Conservation (phyloP, 2,329 filamentous ascomycete genomes). For the Talaromyces sp. region DNA sequence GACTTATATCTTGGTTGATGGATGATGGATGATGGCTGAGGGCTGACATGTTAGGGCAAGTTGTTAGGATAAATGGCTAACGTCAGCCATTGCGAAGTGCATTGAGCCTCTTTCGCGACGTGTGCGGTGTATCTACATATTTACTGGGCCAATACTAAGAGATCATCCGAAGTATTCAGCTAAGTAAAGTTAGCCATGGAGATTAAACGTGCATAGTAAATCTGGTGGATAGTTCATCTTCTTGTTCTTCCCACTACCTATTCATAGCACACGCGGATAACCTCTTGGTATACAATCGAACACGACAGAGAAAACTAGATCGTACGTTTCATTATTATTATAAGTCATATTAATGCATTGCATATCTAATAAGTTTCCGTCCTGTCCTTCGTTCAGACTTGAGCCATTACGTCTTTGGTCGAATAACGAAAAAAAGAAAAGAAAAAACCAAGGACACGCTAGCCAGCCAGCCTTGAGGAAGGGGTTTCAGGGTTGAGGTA, state of each 20-base stretch:
- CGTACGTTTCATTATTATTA: background rate
- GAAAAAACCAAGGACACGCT: background rate
- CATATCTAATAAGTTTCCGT: slow-evolving; percentile 4
- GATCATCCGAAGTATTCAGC: too few relatives aligned
- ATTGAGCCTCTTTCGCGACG: background rate
- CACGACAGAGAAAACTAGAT: background rate
- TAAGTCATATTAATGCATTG: slow-evolving; percentile 10
- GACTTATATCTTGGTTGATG: background rate
- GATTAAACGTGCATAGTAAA: too few relatives aligned
- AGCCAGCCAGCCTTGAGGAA: slow-evolving; percentile 7
- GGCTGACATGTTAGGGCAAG: background rate
- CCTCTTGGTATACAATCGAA: too few relatives aligned
- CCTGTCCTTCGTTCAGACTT: slow-evolving; percentile 3
- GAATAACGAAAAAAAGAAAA: background rate
- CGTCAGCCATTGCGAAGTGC: background rate
- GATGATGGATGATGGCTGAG: background rate
- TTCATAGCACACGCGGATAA: too few relatives aligned
- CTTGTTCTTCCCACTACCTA: too few relatives aligned
- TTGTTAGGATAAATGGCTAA: background rate
- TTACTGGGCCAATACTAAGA: too few relatives aligned
- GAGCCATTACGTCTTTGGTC: background rate
- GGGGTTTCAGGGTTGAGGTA: background rate
- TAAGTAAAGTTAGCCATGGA: too few relatives aligned
- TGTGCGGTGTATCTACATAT: background rate
- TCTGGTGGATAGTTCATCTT: too few relatives aligned